Conservation (phyloP, 208 protist genomes). For the Leishmania lainsoni region DNA sequence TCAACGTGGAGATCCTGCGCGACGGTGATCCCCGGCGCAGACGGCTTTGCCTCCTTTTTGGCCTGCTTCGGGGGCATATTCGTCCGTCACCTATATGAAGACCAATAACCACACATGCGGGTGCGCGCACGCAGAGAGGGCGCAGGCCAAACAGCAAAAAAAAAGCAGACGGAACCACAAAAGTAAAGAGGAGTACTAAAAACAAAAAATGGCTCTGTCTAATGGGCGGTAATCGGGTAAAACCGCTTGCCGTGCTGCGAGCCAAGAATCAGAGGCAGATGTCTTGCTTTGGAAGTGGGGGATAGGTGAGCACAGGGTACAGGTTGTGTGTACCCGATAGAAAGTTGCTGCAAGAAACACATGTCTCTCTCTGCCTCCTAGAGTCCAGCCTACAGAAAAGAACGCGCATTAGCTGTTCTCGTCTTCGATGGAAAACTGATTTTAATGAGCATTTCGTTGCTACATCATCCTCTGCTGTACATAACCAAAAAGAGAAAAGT, state of each 20-base stretch:
- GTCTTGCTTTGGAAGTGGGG: neutral
- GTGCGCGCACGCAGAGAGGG: neutral
- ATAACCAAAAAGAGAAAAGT: neutral
- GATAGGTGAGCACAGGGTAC: constrained; percentile 1
- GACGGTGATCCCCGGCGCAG: constrained; percentile 41
- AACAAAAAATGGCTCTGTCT: neutral
- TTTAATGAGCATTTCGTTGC: neutral
- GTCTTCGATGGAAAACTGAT: neutral
- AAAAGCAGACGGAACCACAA: neutral
- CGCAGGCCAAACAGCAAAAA: neutral
- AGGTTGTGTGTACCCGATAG: neutral
- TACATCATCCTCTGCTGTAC: neutral
- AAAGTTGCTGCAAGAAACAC: neutral
- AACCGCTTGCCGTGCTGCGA: neutral
- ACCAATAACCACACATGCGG: neutral
- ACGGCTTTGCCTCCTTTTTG: constrained; percentile 43
- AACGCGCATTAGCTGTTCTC: neutral
- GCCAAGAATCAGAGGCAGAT: neutral
- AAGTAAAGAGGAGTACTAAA: neutral
- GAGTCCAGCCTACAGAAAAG: neutral
- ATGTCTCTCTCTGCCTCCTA: neutral
- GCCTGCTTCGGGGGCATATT: constrained; percentile 30
- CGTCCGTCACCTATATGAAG: neutral
- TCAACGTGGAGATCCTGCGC: constrained; percentile 80
- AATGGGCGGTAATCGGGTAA: neutral